Conservation (phyloP, 2,329 filamentous ascomycete genomes). For the Fusarium equiseti region DNA sequence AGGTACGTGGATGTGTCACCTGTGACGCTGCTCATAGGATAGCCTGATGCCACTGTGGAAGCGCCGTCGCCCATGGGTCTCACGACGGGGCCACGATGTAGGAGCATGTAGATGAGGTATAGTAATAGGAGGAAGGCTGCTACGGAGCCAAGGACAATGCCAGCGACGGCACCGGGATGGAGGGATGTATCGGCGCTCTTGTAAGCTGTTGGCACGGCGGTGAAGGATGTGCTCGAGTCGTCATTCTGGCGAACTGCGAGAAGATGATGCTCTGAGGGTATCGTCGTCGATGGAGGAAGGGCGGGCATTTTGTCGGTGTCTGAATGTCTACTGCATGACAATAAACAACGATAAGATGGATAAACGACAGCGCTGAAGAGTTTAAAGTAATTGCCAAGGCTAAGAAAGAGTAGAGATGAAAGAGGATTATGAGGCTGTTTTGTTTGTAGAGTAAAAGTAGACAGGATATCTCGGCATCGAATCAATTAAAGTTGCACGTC, state of each 20-base stretch:
- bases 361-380: neutral
- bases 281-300: conserved; percentile 30
- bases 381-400: neutral
- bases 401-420: neutral
- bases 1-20: conserved; percentile 41
- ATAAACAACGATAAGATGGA: neutral
- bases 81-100: conserved; percentile 58
- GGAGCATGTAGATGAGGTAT: conserved; percentile 63
- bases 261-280: conserved; percentile 27
- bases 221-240: conserved; percentile 40
- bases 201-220: conserved; percentile 54
- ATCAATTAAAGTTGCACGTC: conserved; percentile 29
- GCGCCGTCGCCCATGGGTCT: conserved; percentile 38
- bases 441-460: conserved; percentile 13
- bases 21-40: conserved; percentile 40
- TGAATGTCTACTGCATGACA: conserved; percentile 14
- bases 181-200: conserved; percentile 54
- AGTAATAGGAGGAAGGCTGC: conserved; percentile 66
- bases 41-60: conserved; percentile 28
- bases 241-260: conserved; percentile 41
- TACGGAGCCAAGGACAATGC: conserved; percentile 60
- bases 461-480: conserved; percentile 3
- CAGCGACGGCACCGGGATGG: conserved; percentile 58
- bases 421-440: conserved; percentile 7
- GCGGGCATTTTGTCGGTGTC: conserved; percentile 26